Evolutionary conservation across 2,329 filamentous ascomycete species (phyloP).

Genomic region (Colletotrichum ledebouriae): DNA sequence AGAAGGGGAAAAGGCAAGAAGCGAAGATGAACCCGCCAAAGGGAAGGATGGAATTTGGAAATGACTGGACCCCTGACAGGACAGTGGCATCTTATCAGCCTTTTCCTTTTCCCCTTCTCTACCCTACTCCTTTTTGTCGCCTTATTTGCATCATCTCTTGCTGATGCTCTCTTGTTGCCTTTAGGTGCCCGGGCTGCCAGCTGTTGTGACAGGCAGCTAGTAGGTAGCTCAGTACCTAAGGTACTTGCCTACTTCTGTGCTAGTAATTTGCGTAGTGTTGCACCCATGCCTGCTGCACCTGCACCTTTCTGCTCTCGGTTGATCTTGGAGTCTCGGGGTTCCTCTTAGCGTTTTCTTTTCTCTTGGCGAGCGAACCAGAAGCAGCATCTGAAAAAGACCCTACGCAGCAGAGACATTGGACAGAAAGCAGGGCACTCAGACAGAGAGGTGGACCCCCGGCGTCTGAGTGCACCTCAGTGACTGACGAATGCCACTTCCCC

Average conservation of each 20-base stretch:
- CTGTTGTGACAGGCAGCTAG: no score
- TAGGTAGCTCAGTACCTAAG: no score
- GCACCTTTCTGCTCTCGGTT: not conserved
- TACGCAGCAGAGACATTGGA: no score
- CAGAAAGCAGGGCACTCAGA: not conserved
- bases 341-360: not conserved
- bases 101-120: not conserved
- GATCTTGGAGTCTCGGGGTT: not conserved
- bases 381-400: not conserved
- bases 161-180: no score
- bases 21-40: no score
- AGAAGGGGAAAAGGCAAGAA: slow-evolving; percentile 17
- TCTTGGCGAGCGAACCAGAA: not conserved
- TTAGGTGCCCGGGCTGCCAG: no score
- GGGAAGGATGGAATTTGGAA: not conserved
- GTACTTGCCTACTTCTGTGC: no score
- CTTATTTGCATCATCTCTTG: no score
- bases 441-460: no score
- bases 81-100: not conserved
- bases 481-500: not conserved
- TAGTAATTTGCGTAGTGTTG: no score
- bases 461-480: not conserved
- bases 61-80: no score
- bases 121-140: not conserved
- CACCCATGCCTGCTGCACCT: not conserved